phyloP scores from a whole-genome alignment of 2,329 filamentous ascomycete genomes.

The Apiospora arundinis region DNA sequence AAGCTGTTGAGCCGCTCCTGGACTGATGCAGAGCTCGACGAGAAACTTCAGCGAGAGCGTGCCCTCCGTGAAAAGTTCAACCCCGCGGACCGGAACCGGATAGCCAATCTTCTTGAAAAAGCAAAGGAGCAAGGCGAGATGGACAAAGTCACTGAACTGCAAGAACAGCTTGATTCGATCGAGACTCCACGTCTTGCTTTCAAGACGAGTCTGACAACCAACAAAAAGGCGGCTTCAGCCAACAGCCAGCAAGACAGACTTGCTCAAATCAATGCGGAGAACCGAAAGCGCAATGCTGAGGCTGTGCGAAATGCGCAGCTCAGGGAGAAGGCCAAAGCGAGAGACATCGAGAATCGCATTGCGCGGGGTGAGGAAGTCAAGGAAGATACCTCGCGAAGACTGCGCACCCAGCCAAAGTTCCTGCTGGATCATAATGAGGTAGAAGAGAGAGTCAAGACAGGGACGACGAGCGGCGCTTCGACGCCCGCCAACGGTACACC shows the following conservation, averaged over 20 bases:
- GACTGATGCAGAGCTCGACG: constrained; percentile 82
- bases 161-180: constrained; percentile 67
- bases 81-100: constrained; percentile 69
- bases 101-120: constrained; percentile 69
- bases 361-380: constrained; percentile 67
- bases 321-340: constrained; percentile 73
- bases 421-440: constrained; percentile 6
- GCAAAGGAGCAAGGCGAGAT: constrained; percentile 70
- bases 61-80: constrained; percentile 71
- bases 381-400: constrained; percentile 62
- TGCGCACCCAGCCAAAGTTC: constrained; percentile 69
- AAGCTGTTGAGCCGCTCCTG: constrained; percentile 78
- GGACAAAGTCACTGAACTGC: constrained; percentile 58
- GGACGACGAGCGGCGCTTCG: constrained; percentile 50
- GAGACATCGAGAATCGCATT: constrained; percentile 65
- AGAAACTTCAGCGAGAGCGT: constrained; percentile 76
- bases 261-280: constrained; percentile 82
- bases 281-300: constrained; percentile 84
- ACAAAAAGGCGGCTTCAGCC: constrained; percentile 57
- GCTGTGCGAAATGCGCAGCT: constrained; percentile 90
- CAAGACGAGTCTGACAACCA: constrained; percentile 64
- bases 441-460: constrained; percentile 10
- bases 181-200: constrained; percentile 77
- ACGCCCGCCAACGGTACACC: constrained; percentile 62
- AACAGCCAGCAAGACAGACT: constrained; percentile 79